A percentile compares a stretch with the other conserved stretches of the same genome.
phyloP scores from a whole-genome alignment of 2,329 filamentous ascomycete genomes.

The Scytalidium sp. region DNA sequence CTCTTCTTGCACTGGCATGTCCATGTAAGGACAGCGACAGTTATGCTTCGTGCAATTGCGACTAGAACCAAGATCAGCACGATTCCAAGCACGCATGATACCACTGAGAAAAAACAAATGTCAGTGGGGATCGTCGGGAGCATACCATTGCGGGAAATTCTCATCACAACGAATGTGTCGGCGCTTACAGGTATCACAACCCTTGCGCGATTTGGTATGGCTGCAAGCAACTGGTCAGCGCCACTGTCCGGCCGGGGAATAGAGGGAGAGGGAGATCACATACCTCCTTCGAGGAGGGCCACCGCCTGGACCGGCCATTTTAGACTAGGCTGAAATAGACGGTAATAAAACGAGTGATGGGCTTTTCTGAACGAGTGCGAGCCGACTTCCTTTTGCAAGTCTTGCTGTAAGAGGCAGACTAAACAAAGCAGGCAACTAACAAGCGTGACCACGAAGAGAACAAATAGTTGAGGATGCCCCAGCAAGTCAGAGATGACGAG shows the following conservation, averaged over 20 bases:
- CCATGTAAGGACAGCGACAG: constrained; percentile 97
- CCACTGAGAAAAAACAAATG: background rate
- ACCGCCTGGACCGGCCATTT: constrained; percentile 92
- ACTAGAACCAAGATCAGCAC: constrained; percentile 44
- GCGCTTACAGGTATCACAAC: constrained; percentile 96
- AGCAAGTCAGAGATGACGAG: background rate
- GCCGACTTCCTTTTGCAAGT: constrained; percentile 5
- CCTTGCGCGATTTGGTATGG: constrained; percentile 98
- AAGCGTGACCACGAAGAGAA: background rate
- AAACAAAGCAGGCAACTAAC: constrained; percentile 1
- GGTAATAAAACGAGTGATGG: constrained; percentile 31
- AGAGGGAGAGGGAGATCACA: constrained; percentile 26
- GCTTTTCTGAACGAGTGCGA: constrained; percentile 3
- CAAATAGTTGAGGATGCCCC: constrained; percentile 1
- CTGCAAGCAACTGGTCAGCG: constrained; percentile 43
- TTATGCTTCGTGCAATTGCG: constrained; percentile 99
- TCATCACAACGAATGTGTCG: constrained; percentile 98
- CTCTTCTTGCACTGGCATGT: constrained; percentile 68
- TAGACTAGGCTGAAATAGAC: constrained; percentile 29
- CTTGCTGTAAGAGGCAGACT: background rate
- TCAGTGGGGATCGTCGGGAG: constrained; percentile 13
- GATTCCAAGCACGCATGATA: background rate
- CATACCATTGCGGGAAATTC: constrained; percentile 94
- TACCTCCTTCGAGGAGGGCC: constrained; percentile 77
- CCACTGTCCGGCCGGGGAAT: background rate